These are phyloP conservation scores for Blastomyces emzantsi DNA, from an alignment of 2,329 filamentous ascomycete species.

Conservation along the genomic window DNA sequence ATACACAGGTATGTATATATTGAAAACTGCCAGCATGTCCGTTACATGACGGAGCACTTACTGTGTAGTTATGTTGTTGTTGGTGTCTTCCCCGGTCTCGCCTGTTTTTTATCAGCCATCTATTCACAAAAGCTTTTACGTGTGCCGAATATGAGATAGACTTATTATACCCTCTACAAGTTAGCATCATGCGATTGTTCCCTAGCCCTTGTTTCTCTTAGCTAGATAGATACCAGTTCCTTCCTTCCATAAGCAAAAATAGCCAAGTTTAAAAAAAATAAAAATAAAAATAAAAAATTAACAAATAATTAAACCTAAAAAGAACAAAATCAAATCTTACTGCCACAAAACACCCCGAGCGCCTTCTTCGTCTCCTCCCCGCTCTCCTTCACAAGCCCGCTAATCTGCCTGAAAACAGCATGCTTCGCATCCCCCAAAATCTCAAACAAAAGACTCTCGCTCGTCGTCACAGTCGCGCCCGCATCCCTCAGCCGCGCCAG, in stretches of 20 bases:
- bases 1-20: too few relatives aligned
- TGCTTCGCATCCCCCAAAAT: conserved; percentile 71
- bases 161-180: background rate
- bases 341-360: conserved; percentile 51
- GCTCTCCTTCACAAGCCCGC: conserved; percentile 69
- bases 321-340: conserved; percentile 43
- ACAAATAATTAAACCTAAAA: background rate
- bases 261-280: too few relatives aligned
- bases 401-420: conserved; percentile 60
- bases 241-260: too few relatives aligned
- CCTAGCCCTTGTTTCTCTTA: background rate
- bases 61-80: too few relatives aligned
- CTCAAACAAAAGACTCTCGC: conserved; percentile 87
- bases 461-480: conserved; percentile 72
- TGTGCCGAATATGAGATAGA: background rate
- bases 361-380: conserved; percentile 59
- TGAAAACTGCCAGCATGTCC: too few relatives aligned
- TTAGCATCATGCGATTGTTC: background rate
- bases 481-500: conserved; percentile 65
- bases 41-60: too few relatives aligned
- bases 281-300: too few relatives aligned
- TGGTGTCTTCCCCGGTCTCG: too few relatives aligned
- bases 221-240: background rate
- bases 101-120: too few relatives aligned
- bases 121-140: background rate